These are phyloP conservation scores for Cladophialophora bantiana DNA, from an alignment of 2,329 filamentous ascomycete species.

Conservation along the genomic window DNA sequence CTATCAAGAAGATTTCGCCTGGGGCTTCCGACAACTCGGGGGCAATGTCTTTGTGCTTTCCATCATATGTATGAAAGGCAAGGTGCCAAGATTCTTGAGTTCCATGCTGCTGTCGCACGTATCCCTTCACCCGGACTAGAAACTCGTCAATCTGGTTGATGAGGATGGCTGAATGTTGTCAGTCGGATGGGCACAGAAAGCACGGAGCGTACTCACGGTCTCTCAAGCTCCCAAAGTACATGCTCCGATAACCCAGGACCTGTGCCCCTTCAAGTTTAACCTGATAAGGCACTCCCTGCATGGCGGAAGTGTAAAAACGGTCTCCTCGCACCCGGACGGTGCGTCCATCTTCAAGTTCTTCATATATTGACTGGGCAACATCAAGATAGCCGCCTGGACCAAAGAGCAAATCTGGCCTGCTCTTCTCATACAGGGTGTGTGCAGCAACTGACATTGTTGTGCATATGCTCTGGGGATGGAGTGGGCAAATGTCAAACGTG, in stretches of 20 bases:
- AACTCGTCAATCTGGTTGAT: slow-evolving; percentile 51
- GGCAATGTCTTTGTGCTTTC: slow-evolving; percentile 39
- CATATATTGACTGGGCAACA: slow-evolving; percentile 52
- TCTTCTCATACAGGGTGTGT: slow-evolving; percentile 64
- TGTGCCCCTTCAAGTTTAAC: slow-evolving; percentile 59
- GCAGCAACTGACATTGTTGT: slow-evolving; percentile 60
- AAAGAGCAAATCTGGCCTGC: slow-evolving; percentile 58
- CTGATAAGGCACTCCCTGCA: slow-evolving; percentile 46
- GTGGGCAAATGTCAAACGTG: slow-evolving; percentile 57
- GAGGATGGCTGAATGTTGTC: slow-evolving; percentile 46
- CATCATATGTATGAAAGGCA: slow-evolving; percentile 56
- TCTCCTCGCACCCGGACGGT: slow-evolving; percentile 46
- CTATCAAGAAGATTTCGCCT: slow-evolving; percentile 56
- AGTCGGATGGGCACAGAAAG: too few relatives aligned
- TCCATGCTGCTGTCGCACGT: slow-evolving; percentile 35
- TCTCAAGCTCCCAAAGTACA: slow-evolving; percentile 57
- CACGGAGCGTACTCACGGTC: slow-evolving; percentile 44
- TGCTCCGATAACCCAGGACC: slow-evolving; percentile 53
- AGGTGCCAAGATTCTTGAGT: slow-evolving; percentile 47
- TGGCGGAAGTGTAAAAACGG: slow-evolving; percentile 59
- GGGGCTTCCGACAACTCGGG: not conserved
- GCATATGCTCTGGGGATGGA: slow-evolving; percentile 51
- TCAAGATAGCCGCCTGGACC: slow-evolving; percentile 60
- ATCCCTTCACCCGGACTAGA: slow-evolving; percentile 44
- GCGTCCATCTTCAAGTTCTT: slow-evolving; percentile 50